Base-by-base conservation (phyloP, 805 yeast species). In the Ogataea ganodermae region DNA sequence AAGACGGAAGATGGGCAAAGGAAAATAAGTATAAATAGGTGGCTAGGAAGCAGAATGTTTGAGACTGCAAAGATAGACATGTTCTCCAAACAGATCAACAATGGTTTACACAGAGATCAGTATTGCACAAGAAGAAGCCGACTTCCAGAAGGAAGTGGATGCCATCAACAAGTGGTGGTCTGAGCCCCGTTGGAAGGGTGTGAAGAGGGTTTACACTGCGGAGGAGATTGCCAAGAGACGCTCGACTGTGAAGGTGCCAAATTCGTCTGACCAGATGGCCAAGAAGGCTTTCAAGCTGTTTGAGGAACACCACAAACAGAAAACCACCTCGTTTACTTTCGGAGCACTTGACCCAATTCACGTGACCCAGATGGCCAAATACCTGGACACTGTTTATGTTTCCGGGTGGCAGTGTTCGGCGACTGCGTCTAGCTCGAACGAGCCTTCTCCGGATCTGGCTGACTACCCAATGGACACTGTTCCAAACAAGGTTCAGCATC, bases 401-500 rank as follows among this genome's bases (percentile, higher is more conserved):
- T 86, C 96, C 35, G 99, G 99, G 45, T 92, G 99, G 99, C 99
- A 92, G 76, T 91, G 96, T 69, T 90, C 97, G 40, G 90, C 97
- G 18, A 92, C 98, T 45, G 97, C 98, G 45, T 90, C 97, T 14
- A 88, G 96, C 35, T 88, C 97, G 33, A 92, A 92, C 68, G 98
- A 92, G 74, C 99, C 98, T 28, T 89, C 96, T 35, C 98, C 98
- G 48, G 99, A 92, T 76, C 80, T 92, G 64, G 99, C 99, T 44
- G 99, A 92, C 72, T 92, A 92, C 71, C 99, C 99, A 50, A 86
- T 86, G 87, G 97, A 92, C 71, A 92, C 99, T 24, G 99, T 92
- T 53, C 99, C 99, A 65, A 91, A 91, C 78, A 92, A 92, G 78
- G 97, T 90, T 58, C 96, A 92, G 71, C 98, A 92, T 68, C 78